Percentiles rank a stretch among this genome's conserved stretches.
Conservation (phyloP, 805 yeast genomes). For the Candida michaelii region DNA sequence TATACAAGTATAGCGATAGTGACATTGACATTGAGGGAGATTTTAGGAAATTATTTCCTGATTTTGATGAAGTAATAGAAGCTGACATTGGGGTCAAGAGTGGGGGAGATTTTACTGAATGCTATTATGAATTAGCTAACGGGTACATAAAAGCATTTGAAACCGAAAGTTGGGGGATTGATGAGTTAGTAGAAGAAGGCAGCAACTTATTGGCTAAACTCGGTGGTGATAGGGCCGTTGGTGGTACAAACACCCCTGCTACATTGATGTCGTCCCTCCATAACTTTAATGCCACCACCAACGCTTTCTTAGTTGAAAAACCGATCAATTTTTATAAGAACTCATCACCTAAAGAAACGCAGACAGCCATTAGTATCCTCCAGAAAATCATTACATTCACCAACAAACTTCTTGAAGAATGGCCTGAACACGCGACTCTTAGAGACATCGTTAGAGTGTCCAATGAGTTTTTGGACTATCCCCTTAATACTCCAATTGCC, state of each 20-base stretch:
- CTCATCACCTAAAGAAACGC: constrained; percentile 58
- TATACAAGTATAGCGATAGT: constrained; percentile 65
- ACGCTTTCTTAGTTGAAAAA: constrained; percentile 10
- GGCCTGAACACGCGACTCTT: constrained; percentile 96
- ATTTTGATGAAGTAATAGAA: constrained; percentile 67
- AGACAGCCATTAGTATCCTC: constrained; percentile 51
- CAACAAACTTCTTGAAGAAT: constrained; percentile 51
- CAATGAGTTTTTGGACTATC: constrained; percentile 61
- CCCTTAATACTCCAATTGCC: constrained; percentile 72
- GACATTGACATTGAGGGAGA: constrained; percentile 75
- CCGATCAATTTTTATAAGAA: constrained; percentile 63
- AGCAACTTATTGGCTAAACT: constrained; percentile 13
- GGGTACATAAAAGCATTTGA: constrained; percentile 47
- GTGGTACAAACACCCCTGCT: too few species aligned
- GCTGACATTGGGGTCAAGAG: constrained; percentile 15
- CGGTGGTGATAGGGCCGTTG: constrained; percentile 7
- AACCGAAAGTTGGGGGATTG: constrained; percentile 16
- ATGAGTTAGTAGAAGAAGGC: constrained; percentile 42
- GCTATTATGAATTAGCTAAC: constrained; percentile 49
- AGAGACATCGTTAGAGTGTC: constrained; percentile 64
- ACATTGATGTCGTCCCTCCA: constrained; percentile 5
- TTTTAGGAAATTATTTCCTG: constrained; percentile 80
- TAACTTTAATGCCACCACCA: constrained; percentile 17
- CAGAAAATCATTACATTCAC: constrained; percentile 35
- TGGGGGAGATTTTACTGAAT: constrained; percentile 39